A percentile compares a stretch with the other conserved stretches of the same genome.
These are phyloP conservation scores for Colletotrichum aenigma DNA, from an alignment of 2,329 filamentous ascomycete species.

Conservation along the genomic window DNA sequence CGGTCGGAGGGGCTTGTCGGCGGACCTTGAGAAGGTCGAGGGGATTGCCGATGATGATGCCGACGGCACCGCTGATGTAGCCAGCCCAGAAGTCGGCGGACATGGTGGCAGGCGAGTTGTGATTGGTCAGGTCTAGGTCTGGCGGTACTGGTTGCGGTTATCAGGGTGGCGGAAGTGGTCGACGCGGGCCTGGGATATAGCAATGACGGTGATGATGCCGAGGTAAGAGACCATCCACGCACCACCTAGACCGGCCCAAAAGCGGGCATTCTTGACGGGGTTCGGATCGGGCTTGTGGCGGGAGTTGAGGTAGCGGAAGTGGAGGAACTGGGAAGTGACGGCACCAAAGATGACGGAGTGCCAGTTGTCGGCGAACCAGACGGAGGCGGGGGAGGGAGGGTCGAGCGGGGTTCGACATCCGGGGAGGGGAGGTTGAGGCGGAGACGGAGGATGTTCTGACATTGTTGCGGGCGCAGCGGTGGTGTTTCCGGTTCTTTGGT, in stretches of 20 bases:
- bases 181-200: conserved; percentile 16
- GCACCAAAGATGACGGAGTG: conserved; percentile 18
- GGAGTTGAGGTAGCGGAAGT: conserved; percentile 21
- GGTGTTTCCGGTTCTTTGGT: not conserved
- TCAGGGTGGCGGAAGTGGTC: conserved; percentile 18
- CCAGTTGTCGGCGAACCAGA: conserved; percentile 23
- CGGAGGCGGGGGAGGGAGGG: conserved; percentile 3
- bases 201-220: conserved; percentile 15
- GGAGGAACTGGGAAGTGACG: conserved; percentile 13
- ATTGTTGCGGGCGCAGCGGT: not conserved
- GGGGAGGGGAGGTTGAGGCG: not conserved
- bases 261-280: conserved; percentile 22
- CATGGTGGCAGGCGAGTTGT: conserved; percentile 52
- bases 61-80: conserved; percentile 83
- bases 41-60: conserved; percentile 48
- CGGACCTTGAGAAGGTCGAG: conserved; percentile 69
- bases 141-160: not conserved
- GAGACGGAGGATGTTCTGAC: not conserved
- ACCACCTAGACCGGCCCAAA: conserved; percentile 20
- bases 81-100: conserved; percentile 93
- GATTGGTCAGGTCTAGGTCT: not conserved
- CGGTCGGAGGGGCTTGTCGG: conserved; percentile 64
- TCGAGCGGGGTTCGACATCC: conserved; percentile 4
- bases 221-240: conserved; percentile 23
- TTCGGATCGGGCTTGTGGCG: conserved; percentile 16